Percentiles rank a stretch among this genome's conserved stretches.
Evolutionary conservation across 306 rosid genomes (phyloP).

Genomic region (Cyamopsis tetragonoloba): DNA sequence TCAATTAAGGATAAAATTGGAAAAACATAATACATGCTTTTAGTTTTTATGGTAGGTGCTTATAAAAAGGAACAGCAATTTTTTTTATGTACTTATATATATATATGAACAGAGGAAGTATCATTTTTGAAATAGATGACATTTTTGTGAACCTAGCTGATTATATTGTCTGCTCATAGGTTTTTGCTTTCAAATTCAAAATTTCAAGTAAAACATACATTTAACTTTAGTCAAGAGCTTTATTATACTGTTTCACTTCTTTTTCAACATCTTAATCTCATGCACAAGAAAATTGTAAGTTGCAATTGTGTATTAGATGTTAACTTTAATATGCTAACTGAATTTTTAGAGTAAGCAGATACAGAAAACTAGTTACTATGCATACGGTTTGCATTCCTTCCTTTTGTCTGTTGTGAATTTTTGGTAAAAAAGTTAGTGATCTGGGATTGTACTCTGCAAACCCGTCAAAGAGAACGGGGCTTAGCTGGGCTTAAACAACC

Average conservation of each 20-base stretch:
- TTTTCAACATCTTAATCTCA: neutral
- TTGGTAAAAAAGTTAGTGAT: neutral
- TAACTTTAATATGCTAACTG: neutral
- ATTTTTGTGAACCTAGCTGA: conserved; percentile 9
- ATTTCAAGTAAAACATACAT: neutral
- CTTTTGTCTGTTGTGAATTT: neutral
- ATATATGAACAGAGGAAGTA: too few relatives aligned
- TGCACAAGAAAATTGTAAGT: neutral
- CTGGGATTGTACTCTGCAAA: neutral
- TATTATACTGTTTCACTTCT: neutral
- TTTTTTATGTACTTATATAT: too few relatives aligned
- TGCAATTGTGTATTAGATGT: neutral
- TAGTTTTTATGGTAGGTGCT: too few relatives aligned
- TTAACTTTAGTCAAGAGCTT: neutral
- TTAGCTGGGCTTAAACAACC: too few relatives aligned
- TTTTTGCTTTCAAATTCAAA: neutral
- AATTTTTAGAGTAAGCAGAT: neutral
- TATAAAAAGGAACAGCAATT: too few relatives aligned
- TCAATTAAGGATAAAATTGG: too few relatives aligned
- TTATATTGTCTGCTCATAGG: neutral
- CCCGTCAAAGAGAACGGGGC: neutral
- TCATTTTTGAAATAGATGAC: neutral
- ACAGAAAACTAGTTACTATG: neutral
- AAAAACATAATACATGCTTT: too few relatives aligned
- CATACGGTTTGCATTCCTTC: neutral